Evolutionary conservation across 164 flowering plant species (phyloP).

Genomic region (Malania oleifera): DNA sequence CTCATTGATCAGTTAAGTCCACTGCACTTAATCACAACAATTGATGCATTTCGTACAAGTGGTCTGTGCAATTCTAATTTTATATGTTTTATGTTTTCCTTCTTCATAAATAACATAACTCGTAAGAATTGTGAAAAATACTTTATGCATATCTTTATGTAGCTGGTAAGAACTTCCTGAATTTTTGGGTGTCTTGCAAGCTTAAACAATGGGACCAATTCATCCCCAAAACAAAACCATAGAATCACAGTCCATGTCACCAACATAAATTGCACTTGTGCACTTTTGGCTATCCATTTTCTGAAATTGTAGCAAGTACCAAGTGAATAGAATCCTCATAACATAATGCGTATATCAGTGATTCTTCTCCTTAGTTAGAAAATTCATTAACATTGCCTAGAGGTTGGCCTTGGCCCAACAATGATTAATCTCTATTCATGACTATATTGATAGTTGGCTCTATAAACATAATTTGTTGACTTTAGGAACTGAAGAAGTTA

Average conservation of each 20-base stretch:
- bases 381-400: slow-evolving; percentile 48
- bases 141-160: slow-evolving; percentile 75
- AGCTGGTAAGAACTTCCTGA: slow-evolving; percentile 57
- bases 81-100: slow-evolving; percentile 7
- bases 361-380: slow-evolving; percentile 52
- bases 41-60: slow-evolving; percentile 35
- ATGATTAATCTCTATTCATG: slow-evolving; percentile 21
- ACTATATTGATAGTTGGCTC: slow-evolving; percentile 12
- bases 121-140: slow-evolving; percentile 32
- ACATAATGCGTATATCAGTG: slow-evolving; percentile 73
- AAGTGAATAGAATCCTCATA: slow-evolving; percentile 60
- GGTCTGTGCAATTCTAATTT: slow-evolving; percentile 21
- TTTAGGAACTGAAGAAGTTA: slow-evolving; percentile 63
- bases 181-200: slow-evolving; percentile 58
- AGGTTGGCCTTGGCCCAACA: slow-evolving; percentile 49
- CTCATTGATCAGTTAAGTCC: too few species aligned
- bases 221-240: slow-evolving; percentile 60
- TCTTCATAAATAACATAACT: slow-evolving; percentile 22
- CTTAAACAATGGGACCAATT: slow-evolving; percentile 51
- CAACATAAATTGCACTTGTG: slow-evolving; percentile 33
- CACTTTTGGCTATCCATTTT: slow-evolving; percentile 13
- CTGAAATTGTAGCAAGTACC: slow-evolving; percentile 61
- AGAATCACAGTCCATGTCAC: slow-evolving; percentile 51
- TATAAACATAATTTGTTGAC: slow-evolving; percentile 20
- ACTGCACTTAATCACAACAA: too few species aligned